Percentiles rank a stretch among this genome's conserved stretches.
phyloP scores from a whole-genome alignment of 352 stramenopile genomes.

The Albugo candida region DNA sequence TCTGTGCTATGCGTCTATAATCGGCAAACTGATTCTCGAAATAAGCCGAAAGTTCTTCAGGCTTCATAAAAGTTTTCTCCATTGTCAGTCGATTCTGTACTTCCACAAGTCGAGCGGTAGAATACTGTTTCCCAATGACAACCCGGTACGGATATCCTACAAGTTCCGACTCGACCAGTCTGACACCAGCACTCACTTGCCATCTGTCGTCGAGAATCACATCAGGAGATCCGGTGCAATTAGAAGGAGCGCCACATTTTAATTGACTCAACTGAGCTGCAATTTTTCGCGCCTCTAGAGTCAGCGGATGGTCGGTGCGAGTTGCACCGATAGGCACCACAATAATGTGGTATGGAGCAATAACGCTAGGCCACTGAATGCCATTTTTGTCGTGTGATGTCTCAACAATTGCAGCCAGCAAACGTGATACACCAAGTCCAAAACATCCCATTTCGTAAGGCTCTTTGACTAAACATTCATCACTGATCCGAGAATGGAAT shows the following conservation, averaged over 20 bases:
- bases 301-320: slow-evolving; percentile 23
- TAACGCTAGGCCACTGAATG: slow-evolving; percentile 61
- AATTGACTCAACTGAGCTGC: slow-evolving; percentile 7
- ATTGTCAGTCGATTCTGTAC: slow-evolving; percentile 46
- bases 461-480: slow-evolving; percentile 11
- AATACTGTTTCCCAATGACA: slow-evolving; percentile 65
- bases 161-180: slow-evolving; percentile 72
- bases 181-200: slow-evolving; percentile 55
- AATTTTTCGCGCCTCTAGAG: slow-evolving; percentile 23
- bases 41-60: slow-evolving; percentile 1
- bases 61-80: slow-evolving; percentile 28
- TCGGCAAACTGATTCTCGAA: background rate
- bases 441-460: slow-evolving; percentile 80
- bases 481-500: background rate
- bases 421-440: slow-evolving; percentile 63
- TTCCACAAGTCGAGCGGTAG: slow-evolving; percentile 53
- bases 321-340: slow-evolving; percentile 59
- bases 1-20: too few relatives aligned
- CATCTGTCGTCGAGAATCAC: slow-evolving; percentile 73
- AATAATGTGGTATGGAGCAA: slow-evolving; percentile 64
- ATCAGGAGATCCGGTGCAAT: slow-evolving; percentile 20
- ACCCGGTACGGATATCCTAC: slow-evolving; percentile 71
- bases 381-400: slow-evolving; percentile 51
- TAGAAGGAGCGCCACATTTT: slow-evolving; percentile 17
- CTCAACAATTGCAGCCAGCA: slow-evolving; percentile 69